These are phyloP conservation scores for Pneumocystis sp. DNA, from an alignment of 1,139 yeast species.

Conservation along the genomic window DNA sequence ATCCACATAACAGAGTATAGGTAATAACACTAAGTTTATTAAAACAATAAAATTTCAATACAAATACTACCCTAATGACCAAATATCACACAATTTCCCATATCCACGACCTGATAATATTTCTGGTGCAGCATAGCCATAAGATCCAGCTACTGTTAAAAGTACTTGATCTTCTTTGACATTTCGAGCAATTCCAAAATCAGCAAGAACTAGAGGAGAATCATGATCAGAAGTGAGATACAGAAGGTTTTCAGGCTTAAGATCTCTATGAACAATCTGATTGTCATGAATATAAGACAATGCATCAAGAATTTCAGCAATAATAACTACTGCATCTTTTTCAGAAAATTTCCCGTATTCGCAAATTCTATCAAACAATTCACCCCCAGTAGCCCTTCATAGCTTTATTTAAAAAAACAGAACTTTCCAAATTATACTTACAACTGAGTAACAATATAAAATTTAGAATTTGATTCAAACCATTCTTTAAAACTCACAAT, in stretches of 20 bases:
- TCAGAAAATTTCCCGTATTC: slow-evolving; percentile 69
- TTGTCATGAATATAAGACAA: slow-evolving; percentile 51
- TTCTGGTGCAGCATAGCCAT: slow-evolving; percentile 93
- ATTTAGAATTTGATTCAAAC: slow-evolving; percentile 73
- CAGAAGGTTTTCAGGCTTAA: slow-evolving; percentile 78
- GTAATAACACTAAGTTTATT: slow-evolving; percentile 47
- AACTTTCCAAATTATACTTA: not conserved
- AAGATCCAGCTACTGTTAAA: slow-evolving; percentile 71
- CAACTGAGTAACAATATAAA: slow-evolving; percentile 49
- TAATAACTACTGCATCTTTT: slow-evolving; percentile 58
- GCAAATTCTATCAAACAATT: slow-evolving; percentile 69
- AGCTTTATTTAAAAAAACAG: not conserved
- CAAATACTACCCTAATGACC: slow-evolving; percentile 46
- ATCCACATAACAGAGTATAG: slow-evolving; percentile 80
- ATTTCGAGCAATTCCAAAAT: slow-evolving; percentile 82
- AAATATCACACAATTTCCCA: slow-evolving; percentile 82
- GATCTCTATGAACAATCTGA: slow-evolving; percentile 76
- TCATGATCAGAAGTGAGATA: slow-evolving; percentile 41
- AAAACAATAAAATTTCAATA: not conserved
- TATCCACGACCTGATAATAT: slow-evolving; percentile 64
- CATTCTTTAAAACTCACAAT: slow-evolving; percentile 73
- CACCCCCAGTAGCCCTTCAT: slow-evolving; percentile 59
- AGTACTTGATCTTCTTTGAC: slow-evolving; percentile 44
- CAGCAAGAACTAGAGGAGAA: slow-evolving; percentile 69
- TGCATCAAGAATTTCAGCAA: slow-evolving; percentile 59